These are phyloP conservation scores for Kodamaea laetipori DNA, from an alignment of 805 yeast species.

Conservation along the genomic window DNA sequence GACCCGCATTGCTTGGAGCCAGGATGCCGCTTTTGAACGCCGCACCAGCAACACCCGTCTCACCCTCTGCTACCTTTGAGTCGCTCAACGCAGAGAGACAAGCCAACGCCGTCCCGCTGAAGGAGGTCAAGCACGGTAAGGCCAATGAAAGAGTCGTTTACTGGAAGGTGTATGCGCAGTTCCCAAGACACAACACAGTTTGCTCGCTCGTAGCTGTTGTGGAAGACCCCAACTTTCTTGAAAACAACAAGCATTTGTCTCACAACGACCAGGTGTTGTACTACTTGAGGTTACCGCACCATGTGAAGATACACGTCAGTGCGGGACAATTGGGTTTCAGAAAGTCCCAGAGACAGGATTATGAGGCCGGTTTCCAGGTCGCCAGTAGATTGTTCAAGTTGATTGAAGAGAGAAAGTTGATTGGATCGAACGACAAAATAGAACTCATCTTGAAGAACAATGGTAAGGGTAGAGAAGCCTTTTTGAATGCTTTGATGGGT, in stretches of 20 bases:
- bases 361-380: constrained; percentile 90
- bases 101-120: no score
- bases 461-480: constrained; percentile 89
- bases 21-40: background rate
- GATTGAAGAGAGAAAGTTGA: constrained; percentile 62
- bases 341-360: constrained; percentile 86
- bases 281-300: constrained; percentile 78
- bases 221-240: constrained; percentile 61
- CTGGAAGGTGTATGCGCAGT: constrained; percentile 74
- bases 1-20: no score
- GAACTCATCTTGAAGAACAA: constrained; percentile 80
- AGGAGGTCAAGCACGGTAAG: constrained; percentile 19
- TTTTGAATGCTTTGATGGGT: constrained; percentile 79
- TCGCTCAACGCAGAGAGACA: background rate
- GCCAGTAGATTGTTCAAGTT: constrained; percentile 68
- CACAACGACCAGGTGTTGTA: constrained; percentile 74
- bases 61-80: constrained; percentile 1
- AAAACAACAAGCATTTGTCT: constrained; percentile 55
- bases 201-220: constrained; percentile 71
- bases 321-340: constrained; percentile 90
- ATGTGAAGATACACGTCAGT: constrained; percentile 63
- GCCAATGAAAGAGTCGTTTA: constrained; percentile 47
- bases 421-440: constrained; percentile 56
- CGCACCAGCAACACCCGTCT: background rate
- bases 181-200: constrained; percentile 81